phyloP scores from a whole-genome alignment of 148 eudicot genomes.

The Diospyros lotus region DNA sequence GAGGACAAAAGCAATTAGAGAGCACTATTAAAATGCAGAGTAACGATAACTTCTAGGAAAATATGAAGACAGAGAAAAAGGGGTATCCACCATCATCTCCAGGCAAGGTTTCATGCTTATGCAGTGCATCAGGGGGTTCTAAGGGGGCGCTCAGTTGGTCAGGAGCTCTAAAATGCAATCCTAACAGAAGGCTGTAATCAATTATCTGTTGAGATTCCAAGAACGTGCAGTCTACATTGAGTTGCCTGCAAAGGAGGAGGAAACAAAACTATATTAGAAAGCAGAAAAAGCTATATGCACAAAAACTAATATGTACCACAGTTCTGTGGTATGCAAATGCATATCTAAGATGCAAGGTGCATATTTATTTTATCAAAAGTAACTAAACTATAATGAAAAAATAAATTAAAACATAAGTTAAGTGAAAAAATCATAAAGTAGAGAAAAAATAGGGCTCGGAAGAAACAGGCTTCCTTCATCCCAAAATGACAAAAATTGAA shows the following conservation, averaged over 20 bases:
- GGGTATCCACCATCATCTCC: constrained; percentile 37
- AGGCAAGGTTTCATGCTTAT: constrained; percentile 27
- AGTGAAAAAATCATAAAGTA: not conserved
- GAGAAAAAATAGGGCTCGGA: not conserved
- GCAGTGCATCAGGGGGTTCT: constrained; percentile 43
- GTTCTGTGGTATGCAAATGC: not conserved
- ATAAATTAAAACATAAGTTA: not conserved
- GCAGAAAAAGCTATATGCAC: not conserved
- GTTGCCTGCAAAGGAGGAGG: constrained; percentile 55
- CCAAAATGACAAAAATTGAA: not conserved
- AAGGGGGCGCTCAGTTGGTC: constrained; percentile 64
- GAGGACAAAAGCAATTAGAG: not conserved
- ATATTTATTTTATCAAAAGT: not conserved
- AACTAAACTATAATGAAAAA: not conserved
- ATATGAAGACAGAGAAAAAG: not conserved
- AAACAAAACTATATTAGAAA: constrained; percentile 1
- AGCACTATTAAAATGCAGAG: too few species aligned
- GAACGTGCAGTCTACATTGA: constrained; percentile 68
- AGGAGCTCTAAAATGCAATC: constrained; percentile 92
- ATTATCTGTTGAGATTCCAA: constrained; percentile 79
- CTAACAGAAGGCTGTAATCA: constrained; percentile 84
- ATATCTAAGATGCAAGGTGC: not conserved
- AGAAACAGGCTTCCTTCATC: not conserved
- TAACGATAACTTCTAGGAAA: constrained; percentile 6
- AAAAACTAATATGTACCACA: too few species aligned